These are phyloP conservation scores for Rusavskia elegans DNA, from an alignment of 495 filamentous ascomycete genomes.

Conservation along the genomic window DNA sequence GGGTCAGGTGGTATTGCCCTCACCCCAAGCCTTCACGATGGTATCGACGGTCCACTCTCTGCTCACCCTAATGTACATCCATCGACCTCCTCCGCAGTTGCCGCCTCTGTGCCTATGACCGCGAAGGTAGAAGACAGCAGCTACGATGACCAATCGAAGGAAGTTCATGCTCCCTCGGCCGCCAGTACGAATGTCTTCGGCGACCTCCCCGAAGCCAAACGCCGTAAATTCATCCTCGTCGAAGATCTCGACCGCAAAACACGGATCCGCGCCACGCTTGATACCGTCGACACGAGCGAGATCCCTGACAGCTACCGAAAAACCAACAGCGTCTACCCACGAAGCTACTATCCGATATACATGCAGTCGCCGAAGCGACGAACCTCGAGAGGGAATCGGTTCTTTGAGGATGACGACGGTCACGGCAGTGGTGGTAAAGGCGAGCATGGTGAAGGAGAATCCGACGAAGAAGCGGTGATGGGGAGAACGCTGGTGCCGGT, in stretches of 20 bases:
- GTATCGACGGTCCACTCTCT: conserved; percentile 36
- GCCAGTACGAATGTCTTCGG: conserved; percentile 53
- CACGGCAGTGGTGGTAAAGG: conserved; percentile 30
- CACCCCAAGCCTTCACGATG: conserved; percentile 53
- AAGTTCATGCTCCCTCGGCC: neutral
- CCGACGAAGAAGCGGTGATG: conserved; percentile 26
- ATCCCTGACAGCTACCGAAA: conserved; percentile 89
- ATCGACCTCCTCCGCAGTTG: conserved; percentile 14
- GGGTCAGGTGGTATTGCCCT: conserved; percentile 45
- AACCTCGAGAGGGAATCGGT: conserved; percentile 41
- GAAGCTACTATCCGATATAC: conserved; percentile 74
- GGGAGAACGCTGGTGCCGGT: conserved; percentile 49
- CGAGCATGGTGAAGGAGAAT: conserved; percentile 19
- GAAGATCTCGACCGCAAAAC: conserved; percentile 62
- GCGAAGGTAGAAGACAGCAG: conserved; percentile 26
- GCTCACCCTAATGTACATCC: conserved; percentile 15
- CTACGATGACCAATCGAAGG: conserved; percentile 16
- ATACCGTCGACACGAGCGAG: conserved; percentile 74
- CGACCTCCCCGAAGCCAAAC: conserved; percentile 71
- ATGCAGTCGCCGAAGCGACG: conserved; percentile 60
- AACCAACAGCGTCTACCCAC: conserved; percentile 73
- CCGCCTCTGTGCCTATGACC: conserved; percentile 15
- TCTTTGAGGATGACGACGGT: conserved; percentile 43
- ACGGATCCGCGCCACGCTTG: conserved; percentile 73
- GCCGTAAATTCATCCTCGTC: conserved; percentile 89